These are phyloP conservation scores for Chromera velia DNA, from an alignment of 73 alveolate species.

Conservation along the genomic window DNA sequence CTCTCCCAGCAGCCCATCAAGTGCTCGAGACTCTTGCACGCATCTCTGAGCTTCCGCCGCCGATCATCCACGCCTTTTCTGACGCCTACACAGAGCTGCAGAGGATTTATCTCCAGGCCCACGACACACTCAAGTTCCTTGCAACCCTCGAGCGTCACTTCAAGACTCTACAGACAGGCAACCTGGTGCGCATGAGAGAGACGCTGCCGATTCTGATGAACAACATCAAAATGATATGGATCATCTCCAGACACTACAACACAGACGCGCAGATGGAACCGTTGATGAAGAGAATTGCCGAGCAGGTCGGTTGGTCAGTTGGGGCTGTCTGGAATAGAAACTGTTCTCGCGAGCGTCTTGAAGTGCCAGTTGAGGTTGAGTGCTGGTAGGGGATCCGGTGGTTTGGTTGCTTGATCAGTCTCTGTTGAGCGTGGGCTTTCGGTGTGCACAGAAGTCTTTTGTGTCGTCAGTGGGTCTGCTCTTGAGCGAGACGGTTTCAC, in stretches of 20 bases:
- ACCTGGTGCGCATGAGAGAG: not conserved
- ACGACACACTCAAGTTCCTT: slow-evolving; percentile 86
- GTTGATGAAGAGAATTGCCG: slow-evolving; percentile 77
- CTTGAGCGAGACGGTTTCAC: no score
- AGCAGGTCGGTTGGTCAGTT: slow-evolving; percentile 84
- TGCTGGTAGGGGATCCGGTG: not conserved
- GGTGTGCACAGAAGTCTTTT: not conserved
- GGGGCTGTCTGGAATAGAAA: no score
- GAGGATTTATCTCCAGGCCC: slow-evolving; percentile 83
- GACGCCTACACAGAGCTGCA: slow-evolving; percentile 61
- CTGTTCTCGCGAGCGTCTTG: no score
- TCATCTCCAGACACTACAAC: slow-evolving; percentile 60
- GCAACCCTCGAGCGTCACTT: slow-evolving; percentile 84
- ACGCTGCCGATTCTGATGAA: slow-evolving; percentile 79
- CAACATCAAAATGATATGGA: slow-evolving; percentile 81
- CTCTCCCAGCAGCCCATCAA: slow-evolving; percentile 58
- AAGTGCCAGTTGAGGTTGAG: slow-evolving; percentile 59
- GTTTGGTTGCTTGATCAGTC: not conserved
- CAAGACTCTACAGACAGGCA: slow-evolving; percentile 79
- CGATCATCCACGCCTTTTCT: slow-evolving; percentile 41
- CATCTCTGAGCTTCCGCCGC: not conserved
- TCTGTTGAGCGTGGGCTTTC: not conserved
- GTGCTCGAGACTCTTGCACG: not conserved
- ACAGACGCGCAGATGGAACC: slow-evolving; percentile 76
- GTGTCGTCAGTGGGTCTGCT: not conserved